Evolutionary conservation across 2,329 filamentous ascomycete species (phyloP).

Genomic region (Stagonosporopsis cucurbitacearum): DNA sequence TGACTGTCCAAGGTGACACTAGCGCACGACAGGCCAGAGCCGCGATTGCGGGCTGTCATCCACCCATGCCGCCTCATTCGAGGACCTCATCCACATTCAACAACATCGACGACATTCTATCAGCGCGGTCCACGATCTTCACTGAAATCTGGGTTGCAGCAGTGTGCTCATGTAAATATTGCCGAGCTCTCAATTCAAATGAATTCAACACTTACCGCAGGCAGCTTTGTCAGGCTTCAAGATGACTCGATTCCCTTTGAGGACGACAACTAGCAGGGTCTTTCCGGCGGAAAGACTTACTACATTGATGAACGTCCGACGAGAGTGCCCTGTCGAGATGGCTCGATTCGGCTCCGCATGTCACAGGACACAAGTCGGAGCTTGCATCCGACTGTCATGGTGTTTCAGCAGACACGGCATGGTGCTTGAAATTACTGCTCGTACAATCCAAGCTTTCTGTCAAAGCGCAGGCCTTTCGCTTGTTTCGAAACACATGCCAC

Average conservation of each 20-base stretch:
- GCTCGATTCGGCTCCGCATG: not conserved
- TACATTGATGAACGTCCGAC: not conserved
- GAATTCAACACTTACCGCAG: no score
- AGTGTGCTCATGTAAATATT: no score
- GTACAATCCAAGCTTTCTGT: not conserved
- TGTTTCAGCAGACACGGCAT: not conserved
- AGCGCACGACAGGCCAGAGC: no score
- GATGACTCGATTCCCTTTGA: not conserved
- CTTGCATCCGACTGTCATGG: not conserved
- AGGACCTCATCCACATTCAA: no score
- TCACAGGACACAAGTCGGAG: not conserved
- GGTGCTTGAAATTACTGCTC: not conserved
- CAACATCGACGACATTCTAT: no score
- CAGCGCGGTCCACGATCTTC: no score
- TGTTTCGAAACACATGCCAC: slow-evolving; percentile 4
- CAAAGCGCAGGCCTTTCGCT: not conserved
- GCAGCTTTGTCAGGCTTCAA: not conserved
- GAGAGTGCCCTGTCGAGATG: not conserved
- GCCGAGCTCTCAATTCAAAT: no score
- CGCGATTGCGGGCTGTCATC: no score
- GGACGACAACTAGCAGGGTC: not conserved
- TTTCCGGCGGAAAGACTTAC: not conserved
- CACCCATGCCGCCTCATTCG: no score
- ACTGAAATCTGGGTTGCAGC: no score
- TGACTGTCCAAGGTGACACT: no score